Evolutionary conservation across 257 asterid genomes (phyloP).

Genomic region (Cinchona pubescens): DNA sequence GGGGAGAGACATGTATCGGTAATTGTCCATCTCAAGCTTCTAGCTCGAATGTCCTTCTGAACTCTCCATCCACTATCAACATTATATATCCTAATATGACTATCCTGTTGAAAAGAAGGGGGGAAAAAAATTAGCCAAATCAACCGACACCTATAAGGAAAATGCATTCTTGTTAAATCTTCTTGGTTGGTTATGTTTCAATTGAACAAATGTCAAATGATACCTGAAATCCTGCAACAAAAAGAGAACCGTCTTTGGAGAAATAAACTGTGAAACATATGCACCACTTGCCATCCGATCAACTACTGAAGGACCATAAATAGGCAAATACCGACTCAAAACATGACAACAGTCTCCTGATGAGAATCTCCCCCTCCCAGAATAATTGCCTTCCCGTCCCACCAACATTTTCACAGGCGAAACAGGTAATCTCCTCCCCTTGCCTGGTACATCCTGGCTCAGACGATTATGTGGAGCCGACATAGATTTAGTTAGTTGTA

Average conservation of each 20-base stretch:
- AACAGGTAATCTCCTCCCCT: conserved; percentile 41
- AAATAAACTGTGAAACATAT: conserved; percentile 81
- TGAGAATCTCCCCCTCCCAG: conserved; percentile 80
- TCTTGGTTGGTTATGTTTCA: neutral
- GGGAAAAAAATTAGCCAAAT: neutral
- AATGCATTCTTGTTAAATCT: too few relatives aligned
- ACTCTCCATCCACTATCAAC: conserved; percentile 79
- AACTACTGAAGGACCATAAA: conserved; percentile 49
- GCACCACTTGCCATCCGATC: conserved; percentile 67
- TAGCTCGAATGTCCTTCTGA: conserved; percentile 77
- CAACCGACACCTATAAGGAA: neutral
- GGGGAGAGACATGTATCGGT: conserved; percentile 93
- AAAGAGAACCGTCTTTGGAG: conserved; percentile 84
- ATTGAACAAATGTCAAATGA: neutral
- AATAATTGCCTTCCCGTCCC: conserved; percentile 74
- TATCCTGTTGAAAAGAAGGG: conserved; percentile 51
- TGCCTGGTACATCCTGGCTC: conserved; percentile 43
- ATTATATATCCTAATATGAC: conserved; percentile 74
- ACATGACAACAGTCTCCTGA: conserved; percentile 76
- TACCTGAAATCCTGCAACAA: conserved; percentile 94
- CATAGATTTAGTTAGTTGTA: conserved; percentile 46
- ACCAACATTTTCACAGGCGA: conserved; percentile 76
- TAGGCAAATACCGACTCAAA: conserved; percentile 70
- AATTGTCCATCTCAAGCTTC: conserved; percentile 88
- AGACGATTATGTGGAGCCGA: conserved; percentile 53